phyloP scores from a whole-genome alignment of 257 asterid genomes.

The Mitragyna speciosa region DNA sequence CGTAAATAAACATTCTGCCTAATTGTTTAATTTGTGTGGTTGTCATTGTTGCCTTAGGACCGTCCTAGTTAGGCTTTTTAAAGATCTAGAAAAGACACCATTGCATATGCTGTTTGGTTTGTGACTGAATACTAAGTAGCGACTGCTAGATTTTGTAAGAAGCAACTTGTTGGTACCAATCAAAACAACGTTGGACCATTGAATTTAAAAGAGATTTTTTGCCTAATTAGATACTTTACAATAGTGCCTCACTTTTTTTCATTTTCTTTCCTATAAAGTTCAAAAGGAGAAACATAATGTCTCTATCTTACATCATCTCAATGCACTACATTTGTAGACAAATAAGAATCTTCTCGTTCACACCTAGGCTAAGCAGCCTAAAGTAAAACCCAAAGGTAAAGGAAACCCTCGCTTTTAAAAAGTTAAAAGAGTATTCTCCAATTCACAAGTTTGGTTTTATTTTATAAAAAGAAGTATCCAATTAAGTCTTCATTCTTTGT shows the following conservation, averaged over 20 bases:
- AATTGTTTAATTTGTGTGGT: background rate
- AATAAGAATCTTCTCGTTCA: conserved; percentile 25
- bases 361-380: conserved; percentile 13
- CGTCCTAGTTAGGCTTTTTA: background rate
- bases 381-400: background rate
- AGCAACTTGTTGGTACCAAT: conserved; percentile 2
- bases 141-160: background rate
- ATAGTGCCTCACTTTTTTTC: conserved; percentile 4
- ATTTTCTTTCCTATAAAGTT: conserved; percentile 12
- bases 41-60: too few relatives aligned
- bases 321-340: background rate
- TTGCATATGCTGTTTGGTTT: background rate
- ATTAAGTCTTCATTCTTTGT: background rate
- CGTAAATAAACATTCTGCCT: background rate
- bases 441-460: too few relatives aligned
- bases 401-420: background rate
- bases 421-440: background rate
- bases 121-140: background rate
- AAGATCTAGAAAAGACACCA: background rate
- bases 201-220: conserved; percentile 1
- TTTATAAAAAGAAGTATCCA: background rate
- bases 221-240: background rate
- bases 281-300: conserved; percentile 39
- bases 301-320: conserved; percentile 36
- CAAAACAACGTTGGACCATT: conserved; percentile 9